phyloP scores from a whole-genome alignment of 257 asterid genomes.

The Solanum sitiens region DNA sequence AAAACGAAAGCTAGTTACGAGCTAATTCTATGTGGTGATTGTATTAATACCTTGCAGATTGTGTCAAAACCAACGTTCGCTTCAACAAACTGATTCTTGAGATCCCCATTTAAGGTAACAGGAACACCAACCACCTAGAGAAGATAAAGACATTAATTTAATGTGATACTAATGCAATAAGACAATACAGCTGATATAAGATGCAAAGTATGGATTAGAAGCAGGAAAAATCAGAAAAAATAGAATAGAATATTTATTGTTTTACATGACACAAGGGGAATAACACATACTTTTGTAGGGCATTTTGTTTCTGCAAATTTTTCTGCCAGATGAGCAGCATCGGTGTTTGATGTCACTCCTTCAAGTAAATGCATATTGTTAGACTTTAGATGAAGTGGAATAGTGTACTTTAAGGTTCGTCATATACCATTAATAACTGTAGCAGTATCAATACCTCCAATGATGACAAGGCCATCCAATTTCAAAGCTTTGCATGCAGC shows the following conservation, averaged over 20 bases:
- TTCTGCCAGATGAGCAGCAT: conserved; percentile 99
- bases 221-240: neutral
- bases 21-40: neutral
- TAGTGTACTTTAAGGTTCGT: neutral
- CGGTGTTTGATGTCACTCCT: conserved; percentile 99
- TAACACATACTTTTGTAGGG: conserved; percentile 53
- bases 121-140: conserved; percentile 38
- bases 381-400: conserved; percentile 14
- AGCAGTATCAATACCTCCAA: conserved; percentile 60
- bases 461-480: conserved; percentile 76
- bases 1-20: neutral
- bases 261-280: neutral
- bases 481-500: conserved; percentile 71
- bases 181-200: neutral
- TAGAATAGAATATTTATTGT: neutral
- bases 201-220: neutral
- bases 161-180: neutral
- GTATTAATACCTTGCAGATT: conserved; percentile 37
- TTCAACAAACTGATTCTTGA: conserved; percentile 43
- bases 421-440: conserved; percentile 2
- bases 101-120: conserved; percentile 48
- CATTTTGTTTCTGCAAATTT: conserved; percentile 87
- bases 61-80: conserved; percentile 53
- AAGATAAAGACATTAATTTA: neutral
- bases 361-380: conserved; percentile 8